A percentile compares a stretch with the other conserved stretches of the same genome.
These are phyloP conservation scores for Populus simonii DNA, from an alignment of 345 rosid species.

Conservation along the genomic window DNA sequence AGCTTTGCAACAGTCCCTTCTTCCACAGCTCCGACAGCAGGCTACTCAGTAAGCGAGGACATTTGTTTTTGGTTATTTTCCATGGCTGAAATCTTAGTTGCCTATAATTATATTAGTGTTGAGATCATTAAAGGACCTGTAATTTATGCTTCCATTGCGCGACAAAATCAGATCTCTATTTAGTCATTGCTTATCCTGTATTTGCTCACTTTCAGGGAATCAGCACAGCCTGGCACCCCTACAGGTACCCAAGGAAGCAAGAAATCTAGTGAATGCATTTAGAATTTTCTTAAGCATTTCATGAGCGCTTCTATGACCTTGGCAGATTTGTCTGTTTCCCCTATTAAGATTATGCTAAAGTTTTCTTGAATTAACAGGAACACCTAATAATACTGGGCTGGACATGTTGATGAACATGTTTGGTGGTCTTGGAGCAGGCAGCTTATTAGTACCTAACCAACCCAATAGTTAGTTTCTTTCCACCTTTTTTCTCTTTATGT, in stretches of 20 bases:
- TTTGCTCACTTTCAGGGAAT: slow-evolving; percentile 39
- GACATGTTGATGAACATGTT: slow-evolving; percentile 62
- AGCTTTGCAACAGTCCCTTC: slow-evolving; percentile 51
- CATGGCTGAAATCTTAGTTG: background rate
- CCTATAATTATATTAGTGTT: background rate
- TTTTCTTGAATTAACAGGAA: slow-evolving; percentile 34
- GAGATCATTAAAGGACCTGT: background rate
- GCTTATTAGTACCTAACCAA: slow-evolving; percentile 45
- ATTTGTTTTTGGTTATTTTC: background rate
- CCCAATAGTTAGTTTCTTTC: slow-evolving; percentile 37
- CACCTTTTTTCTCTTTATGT: background rate
- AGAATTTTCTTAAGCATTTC: background rate
- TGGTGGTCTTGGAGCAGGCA: slow-evolving; percentile 60
- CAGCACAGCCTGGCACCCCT: slow-evolving; percentile 42
- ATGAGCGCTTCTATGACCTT: background rate
- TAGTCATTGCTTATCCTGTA: background rate
- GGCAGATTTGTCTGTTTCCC: background rate
- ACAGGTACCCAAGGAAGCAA: slow-evolving; percentile 31
- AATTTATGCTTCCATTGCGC: background rate
- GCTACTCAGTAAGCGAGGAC: slow-evolving; percentile 48
- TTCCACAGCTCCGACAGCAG: slow-evolving; percentile 53
- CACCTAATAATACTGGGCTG: slow-evolving; percentile 41
- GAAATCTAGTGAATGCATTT: background rate
- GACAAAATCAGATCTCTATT: background rate
- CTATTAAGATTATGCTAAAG: background rate